Percentiles rank a stretch among this genome's conserved stretches.
These are phyloP conservation scores for Penicillium palitans DNA, from an alignment of 2,329 filamentous ascomycete genomes.

Conservation along the genomic window DNA sequence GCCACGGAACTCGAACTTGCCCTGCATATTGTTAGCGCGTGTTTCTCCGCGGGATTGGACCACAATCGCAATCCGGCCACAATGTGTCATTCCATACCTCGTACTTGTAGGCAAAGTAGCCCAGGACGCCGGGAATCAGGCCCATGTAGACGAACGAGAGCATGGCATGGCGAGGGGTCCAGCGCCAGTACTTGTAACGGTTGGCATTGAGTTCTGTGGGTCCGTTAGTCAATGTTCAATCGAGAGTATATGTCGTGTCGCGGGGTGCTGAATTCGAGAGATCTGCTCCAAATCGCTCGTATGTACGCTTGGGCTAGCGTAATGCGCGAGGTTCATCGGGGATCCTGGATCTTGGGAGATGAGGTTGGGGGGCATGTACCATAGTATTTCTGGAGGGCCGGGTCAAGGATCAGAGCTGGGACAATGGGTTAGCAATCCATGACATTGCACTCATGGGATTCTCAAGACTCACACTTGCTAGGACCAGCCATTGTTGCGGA, in stretches of 20 bases:
- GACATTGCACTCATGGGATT: not conserved
- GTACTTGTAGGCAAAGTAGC: conserved; percentile 72
- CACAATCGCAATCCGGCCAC: not conserved
- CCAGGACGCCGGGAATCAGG: conserved; percentile 69
- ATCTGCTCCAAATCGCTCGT: not conserved
- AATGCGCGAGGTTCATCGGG: not conserved
- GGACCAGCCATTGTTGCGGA: conserved; percentile 52
- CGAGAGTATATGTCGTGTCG: not conserved
- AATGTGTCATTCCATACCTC: conserved; percentile 67
- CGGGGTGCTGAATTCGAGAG: not conserved
- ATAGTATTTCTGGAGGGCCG: conserved; percentile 52
- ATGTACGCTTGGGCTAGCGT: not conserved
- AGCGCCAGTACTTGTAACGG: conserved; percentile 93
- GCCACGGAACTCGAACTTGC: conserved; percentile 78
- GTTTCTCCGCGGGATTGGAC: not conserved
- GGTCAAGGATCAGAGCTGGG: conserved; percentile 44
- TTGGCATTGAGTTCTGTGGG: conserved; percentile 73
- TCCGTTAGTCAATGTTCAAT: conserved; percentile 12
- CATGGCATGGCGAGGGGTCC: conserved; percentile 79
- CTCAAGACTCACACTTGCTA: conserved; percentile 45
- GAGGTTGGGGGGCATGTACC: conserved; percentile 41
- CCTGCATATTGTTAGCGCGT: conserved; percentile 55
- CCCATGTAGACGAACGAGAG: conserved; percentile 75
- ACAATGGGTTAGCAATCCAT: conserved; percentile 53
- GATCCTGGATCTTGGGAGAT: conserved; percentile 6